phyloP scores from a whole-genome alignment of 139 green algal species.

The Chlamydomonas eustigma region DNA sequence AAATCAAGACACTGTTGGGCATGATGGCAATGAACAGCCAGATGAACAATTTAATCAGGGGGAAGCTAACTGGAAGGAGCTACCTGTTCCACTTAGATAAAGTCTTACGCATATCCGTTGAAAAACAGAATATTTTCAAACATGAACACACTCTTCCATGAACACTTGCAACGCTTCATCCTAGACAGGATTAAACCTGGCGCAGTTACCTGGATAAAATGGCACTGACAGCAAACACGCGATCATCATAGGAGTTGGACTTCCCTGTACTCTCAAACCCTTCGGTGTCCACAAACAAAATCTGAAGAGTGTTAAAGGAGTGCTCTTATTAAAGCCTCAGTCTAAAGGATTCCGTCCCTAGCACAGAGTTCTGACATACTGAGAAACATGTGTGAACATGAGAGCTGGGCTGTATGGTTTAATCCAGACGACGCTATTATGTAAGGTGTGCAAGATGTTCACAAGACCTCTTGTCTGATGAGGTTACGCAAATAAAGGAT shows the following conservation, averaged over 20 bases:
- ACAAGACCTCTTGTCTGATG: no score
- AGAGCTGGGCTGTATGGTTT: no score
- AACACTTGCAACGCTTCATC: not conserved
- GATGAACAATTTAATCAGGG: not conserved
- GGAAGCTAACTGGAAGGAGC: not conserved
- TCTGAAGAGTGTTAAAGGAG: not conserved
- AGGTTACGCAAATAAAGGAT: no score
- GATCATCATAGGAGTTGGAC: conserved; percentile 87
- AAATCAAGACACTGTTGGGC: not conserved
- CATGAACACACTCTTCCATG: no score
- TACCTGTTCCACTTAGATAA: not conserved
- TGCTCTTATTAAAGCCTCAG: no score
- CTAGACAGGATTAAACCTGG: no score
- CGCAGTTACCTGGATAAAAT: conserved; percentile 54
- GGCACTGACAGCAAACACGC: conserved; percentile 86
- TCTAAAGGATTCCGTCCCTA: no score
- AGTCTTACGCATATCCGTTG: not conserved
- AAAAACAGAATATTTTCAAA: no score
- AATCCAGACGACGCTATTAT: no score
- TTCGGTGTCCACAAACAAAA: conserved; percentile 35
- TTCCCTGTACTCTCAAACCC: conserved; percentile 90
- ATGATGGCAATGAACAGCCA: not conserved
- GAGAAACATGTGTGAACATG: no score
- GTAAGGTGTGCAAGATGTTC: no score
- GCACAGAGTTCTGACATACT: no score